phyloP scores from a whole-genome alignment of 768 basidiomycete genomes.

The Leccinum aurantiacum region DNA sequence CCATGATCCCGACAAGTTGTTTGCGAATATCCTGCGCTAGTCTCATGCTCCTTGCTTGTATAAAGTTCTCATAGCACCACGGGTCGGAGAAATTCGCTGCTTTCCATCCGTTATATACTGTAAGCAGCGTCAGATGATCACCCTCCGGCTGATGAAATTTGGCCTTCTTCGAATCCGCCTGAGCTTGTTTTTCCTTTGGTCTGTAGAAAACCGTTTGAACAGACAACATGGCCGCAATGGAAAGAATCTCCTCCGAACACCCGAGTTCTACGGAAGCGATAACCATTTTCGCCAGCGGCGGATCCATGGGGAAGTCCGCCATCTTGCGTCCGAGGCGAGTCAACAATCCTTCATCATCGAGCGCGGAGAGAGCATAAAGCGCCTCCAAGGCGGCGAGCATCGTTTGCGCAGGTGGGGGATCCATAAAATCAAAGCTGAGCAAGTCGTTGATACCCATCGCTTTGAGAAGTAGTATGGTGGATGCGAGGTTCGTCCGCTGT shows the following conservation, averaged over 20 bases:
- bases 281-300: slow-evolving; percentile 93
- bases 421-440: slow-evolving; percentile 99
- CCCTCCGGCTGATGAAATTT: slow-evolving; percentile 99
- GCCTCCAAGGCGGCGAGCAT: slow-evolving; percentile 96
- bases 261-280: slow-evolving; percentile 97
- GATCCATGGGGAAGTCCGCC: slow-evolving; percentile 99
- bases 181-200: slow-evolving; percentile 99
- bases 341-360: slow-evolving; percentile 95
- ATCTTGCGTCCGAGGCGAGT: slow-evolving; percentile 96
- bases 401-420: slow-evolving; percentile 94
- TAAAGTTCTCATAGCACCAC: slow-evolving; percentile 99
- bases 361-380: slow-evolving; percentile 90
- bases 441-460: slow-evolving; percentile 99
- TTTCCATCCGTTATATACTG: slow-evolving; percentile 99
- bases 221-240: slow-evolving; percentile 96
- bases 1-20: slow-evolving; percentile 98
- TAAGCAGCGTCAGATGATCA: slow-evolving; percentile 86
- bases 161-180: slow-evolving; percentile 99
- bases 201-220: slow-evolving; percentile 97
- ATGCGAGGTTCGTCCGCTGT: slow-evolving; percentile 89
- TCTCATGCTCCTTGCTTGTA: slow-evolving; percentile 96
- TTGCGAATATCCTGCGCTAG: slow-evolving; percentile 97
- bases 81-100: slow-evolving; percentile 94
- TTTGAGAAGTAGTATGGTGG: slow-evolving; percentile 92
- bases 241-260: slow-evolving; percentile 97